Evolutionary conservation across 1,284 basidiomycete species (phyloP).

Genomic region (Puccinia horiana): DNA sequence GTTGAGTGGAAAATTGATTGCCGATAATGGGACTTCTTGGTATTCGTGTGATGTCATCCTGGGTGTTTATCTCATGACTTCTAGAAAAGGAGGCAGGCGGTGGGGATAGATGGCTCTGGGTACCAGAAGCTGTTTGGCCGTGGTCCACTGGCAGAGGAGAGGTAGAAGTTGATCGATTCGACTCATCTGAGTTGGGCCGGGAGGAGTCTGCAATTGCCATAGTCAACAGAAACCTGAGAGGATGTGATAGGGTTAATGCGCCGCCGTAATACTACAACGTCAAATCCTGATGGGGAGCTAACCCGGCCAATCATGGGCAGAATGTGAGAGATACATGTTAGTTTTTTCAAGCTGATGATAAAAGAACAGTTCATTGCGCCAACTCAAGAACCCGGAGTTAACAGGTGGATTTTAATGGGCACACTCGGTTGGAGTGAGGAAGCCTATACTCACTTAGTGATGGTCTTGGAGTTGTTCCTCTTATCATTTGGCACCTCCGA

Average conservation of each 20-base stretch:
- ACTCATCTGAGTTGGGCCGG: background rate
- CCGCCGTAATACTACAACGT: background rate
- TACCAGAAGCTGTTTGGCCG: background rate
- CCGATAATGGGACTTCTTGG: slow-evolving; percentile 9
- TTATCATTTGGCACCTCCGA: background rate
- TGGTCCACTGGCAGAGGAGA: background rate
- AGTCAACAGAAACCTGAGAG: background rate
- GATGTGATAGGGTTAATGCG: background rate
- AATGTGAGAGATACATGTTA: background rate
- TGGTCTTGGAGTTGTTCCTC: background rate
- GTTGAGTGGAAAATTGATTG: background rate
- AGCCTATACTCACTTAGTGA: background rate
- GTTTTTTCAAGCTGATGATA: background rate
- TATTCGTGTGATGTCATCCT: background rate
- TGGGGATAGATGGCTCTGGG: background rate
- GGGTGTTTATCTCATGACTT: background rate
- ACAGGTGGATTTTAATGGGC: background rate
- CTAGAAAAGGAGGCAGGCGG: background rate
- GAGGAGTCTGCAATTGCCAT: background rate
- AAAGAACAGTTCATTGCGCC: background rate
- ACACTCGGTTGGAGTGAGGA: background rate
- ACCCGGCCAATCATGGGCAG: background rate
- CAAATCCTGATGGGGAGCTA: background rate
- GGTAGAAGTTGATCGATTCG: background rate
- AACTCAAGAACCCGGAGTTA: background rate